Evolutionary conservation across 768 basidiomycete genomes (phyloP).

Genomic region (Suillus luteus): DNA sequence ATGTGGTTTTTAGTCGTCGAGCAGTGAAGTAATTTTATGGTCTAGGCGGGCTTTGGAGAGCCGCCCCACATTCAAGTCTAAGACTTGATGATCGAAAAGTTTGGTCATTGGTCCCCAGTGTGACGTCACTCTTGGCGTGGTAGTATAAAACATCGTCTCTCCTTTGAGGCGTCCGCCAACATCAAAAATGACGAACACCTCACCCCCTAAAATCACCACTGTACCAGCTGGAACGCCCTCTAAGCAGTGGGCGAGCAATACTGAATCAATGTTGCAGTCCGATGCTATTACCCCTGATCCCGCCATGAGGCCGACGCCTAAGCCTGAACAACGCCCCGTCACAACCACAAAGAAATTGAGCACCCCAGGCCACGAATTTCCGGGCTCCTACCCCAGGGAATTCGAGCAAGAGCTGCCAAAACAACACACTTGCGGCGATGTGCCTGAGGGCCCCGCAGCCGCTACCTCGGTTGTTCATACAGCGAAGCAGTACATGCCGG

Average conservation of each 20-base stretch:
- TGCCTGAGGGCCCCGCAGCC: background rate
- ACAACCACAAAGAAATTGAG: constrained; percentile 2
- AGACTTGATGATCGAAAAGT: background rate
- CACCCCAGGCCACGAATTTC: constrained; percentile 14
- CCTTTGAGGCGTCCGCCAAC: background rate
- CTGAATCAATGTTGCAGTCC: constrained; percentile 22
- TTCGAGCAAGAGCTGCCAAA: constrained; percentile 5
- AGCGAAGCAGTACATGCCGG: constrained; percentile 15
- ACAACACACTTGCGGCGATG: background rate
- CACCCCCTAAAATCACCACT: constrained; percentile 22
- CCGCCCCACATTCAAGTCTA: background rate
- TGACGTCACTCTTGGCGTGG: constrained; percentile 3
- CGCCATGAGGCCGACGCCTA: background rate
- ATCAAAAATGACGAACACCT: constrained; percentile 5
- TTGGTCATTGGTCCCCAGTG: background rate
- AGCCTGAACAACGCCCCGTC: background rate
- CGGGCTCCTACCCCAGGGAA: constrained; percentile 13
- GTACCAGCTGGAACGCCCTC: constrained; percentile 23
- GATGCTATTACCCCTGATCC: constrained; percentile 12
- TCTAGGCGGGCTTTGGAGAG: constrained; percentile 1
- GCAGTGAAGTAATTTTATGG: background rate
- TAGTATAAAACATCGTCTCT: constrained; percentile 2
- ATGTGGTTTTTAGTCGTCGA: background rate
- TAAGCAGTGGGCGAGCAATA: constrained; percentile 19
- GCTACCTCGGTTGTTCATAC: constrained; percentile 13